Conservation (phyloP, 352 stramenopile genomes). For the Elongisporangium prolatum region DNA sequence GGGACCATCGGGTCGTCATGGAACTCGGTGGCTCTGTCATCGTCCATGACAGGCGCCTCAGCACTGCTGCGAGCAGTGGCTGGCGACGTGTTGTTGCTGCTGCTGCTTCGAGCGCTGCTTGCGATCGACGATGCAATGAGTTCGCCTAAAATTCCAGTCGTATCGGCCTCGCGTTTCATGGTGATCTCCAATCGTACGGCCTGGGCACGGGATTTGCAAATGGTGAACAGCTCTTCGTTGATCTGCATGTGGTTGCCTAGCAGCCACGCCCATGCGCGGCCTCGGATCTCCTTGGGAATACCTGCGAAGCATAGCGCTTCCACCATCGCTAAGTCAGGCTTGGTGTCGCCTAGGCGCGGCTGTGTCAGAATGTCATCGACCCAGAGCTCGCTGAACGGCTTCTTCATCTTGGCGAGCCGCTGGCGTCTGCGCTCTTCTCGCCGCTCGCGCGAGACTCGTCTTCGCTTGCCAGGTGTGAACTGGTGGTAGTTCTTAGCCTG, state of each 20-base stretch:
- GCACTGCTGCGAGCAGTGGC: conserved; percentile 6
- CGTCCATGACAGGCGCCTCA: neutral
- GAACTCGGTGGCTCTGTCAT: neutral
- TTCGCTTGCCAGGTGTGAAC: conserved; percentile 11
- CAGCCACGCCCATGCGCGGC: conserved; percentile 73
- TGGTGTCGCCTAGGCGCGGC: conserved; percentile 8
- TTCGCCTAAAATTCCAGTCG: conserved; percentile 1
- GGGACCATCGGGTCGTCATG: conserved; percentile 4
- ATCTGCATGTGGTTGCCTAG: conserved; percentile 82
- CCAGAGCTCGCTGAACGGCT: conserved; percentile 73
- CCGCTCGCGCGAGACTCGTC: conserved; percentile 51
- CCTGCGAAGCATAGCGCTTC: conserved; percentile 76
- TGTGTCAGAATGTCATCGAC: conserved; percentile 55
- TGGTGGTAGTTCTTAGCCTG: conserved; percentile 13
- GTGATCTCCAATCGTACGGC: conserved; percentile 75
- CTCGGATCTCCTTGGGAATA: conserved; percentile 79
- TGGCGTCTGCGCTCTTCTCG: conserved; percentile 57
- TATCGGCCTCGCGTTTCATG: conserved; percentile 55
- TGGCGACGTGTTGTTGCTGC: conserved; percentile 13
- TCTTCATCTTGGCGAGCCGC: conserved; percentile 62
- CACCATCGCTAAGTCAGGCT: conserved; percentile 18
- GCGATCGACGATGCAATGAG: conserved; percentile 6
- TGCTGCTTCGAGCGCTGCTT: conserved; percentile 5
- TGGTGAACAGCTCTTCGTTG: conserved; percentile 81
- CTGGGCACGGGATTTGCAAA: conserved; percentile 70